Base-by-base conservation (phyloP, 2,329 filamentous ascomycete genomes). In the Thermothelomyces thermophilus region DNA sequence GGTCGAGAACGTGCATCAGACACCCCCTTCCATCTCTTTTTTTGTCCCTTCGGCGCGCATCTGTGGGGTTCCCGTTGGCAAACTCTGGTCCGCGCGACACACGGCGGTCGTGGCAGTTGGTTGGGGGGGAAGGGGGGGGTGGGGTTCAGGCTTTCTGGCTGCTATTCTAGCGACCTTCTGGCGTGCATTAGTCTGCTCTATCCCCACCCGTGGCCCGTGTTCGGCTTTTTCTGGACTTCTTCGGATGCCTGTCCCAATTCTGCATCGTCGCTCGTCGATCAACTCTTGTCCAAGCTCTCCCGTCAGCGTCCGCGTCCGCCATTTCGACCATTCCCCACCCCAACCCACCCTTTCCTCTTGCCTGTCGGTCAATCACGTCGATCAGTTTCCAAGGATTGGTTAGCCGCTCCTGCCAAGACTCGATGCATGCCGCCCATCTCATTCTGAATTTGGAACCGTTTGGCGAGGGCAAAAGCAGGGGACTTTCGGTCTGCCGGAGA, bases 101-200 rank as follows among this genome's bases (percentile, higher is more conserved):
- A n/a, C n/a, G n/a, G n/a, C n/a, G n/a, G n/a, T n/a, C n/a, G n/a
- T n/a, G n/a, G n/a, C n/a, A n/a, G n/a, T n/a, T n/a, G n/a, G n/a
- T n/a, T n/a, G n/a, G n/a, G n/a, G n/a, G n/a, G n/a, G 24, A 26
- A 26, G 24, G 5, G 5, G 24, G 9, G 5, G 24, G 9, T 26
- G 5, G 24, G 24, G 24, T 5, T 5, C 24, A 9, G 24, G 9
- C 20, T 31, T 31, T 37, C 10, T 14, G 17, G 26, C 7, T 40
- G 45, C 55, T 45, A 42, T 58, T 57, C 57, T 59, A 59, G 57
- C 50, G 53, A 40, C 43, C 53, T 59, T 59, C 53, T 57, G 50
- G 57, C 48, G 54, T 49, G 37, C 39, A 41, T 43, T 51, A 37
- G 36, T 35, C 11, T 35, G 24, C n/a, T 33, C n/a, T 20, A 45